Evolutionary conservation across 2,329 filamentous ascomycete species (phyloP).

Genomic region (Aspergillus unguis): DNA sequence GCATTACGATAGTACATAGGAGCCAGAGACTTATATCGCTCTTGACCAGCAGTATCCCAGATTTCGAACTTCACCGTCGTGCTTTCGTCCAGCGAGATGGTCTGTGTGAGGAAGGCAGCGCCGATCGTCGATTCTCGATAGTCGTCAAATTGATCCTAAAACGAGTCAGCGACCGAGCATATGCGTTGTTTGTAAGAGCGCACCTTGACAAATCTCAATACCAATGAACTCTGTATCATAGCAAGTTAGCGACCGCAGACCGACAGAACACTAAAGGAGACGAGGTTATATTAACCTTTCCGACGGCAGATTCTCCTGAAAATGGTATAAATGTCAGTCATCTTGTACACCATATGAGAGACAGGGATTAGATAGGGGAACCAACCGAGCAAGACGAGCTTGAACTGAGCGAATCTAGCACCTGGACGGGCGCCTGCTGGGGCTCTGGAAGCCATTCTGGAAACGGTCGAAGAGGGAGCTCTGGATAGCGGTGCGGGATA

Average conservation of each 20-base stretch:
- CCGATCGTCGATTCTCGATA: slow-evolving; percentile 98
- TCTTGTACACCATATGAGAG: slow-evolving; percentile 4
- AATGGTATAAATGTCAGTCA: slow-evolving; percentile 18
- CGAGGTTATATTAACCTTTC: slow-evolving; percentile 66
- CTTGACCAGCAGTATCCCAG: slow-evolving; percentile 97
- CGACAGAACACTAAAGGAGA: slow-evolving; percentile 14
- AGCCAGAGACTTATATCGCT: slow-evolving; percentile 96
- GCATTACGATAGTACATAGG: slow-evolving; percentile 99
- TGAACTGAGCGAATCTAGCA: slow-evolving; percentile 96
- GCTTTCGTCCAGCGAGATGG: slow-evolving; percentile 94
- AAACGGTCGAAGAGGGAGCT: slow-evolving; percentile 18
- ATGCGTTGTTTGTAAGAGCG: slow-evolving; percentile 18
- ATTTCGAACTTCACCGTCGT: slow-evolving; percentile 99
- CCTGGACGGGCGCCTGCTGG: slow-evolving; percentile 65
- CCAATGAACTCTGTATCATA: slow-evolving; percentile 78
- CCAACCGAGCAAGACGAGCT: slow-evolving; percentile 93
- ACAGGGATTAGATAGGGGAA: slow-evolving; percentile 11
- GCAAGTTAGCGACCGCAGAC: slow-evolving; percentile 26
- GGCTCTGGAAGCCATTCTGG: slow-evolving; percentile 79
- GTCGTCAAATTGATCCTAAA: slow-evolving; percentile 95
- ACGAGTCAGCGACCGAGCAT: slow-evolving; percentile 5
- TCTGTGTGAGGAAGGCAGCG: slow-evolving; percentile 97
- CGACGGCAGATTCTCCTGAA: slow-evolving; percentile 92
- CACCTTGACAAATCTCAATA: slow-evolving; percentile 97
- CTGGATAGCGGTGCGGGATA: not conserved